Base-by-base conservation (phyloP, 768 basidiomycete genomes). In the Punctularia strigosozonata region DNA sequence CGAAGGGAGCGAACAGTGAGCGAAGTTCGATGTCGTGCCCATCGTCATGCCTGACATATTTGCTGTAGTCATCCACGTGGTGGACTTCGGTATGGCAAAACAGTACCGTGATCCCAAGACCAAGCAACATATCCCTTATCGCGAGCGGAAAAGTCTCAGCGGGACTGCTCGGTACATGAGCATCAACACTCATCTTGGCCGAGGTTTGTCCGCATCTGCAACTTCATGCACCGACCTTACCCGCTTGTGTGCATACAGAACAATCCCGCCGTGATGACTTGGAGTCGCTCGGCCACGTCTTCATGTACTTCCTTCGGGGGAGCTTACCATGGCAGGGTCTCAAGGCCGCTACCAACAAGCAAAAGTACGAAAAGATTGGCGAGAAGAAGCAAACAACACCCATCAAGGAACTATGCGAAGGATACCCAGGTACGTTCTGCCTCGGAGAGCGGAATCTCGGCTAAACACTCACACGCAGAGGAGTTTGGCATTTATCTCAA, bases 331-430 rank as follows among this genome's bases (percentile, higher is more conserved):
- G 95, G 95, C 95, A 99, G 56, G 95, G 95, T 41, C 74, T 99
- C 42, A 98, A 98, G 64, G 95, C 95, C 24, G 95, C 95, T 21
- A 99, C 92, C 37, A 98, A 99, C 71, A 99, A 99, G 68, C 95
- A 98, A 60, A 89, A 98, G 70, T 99, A 99, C 65, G 94, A 99
- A 71, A 99, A 98, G 72, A 99, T 99, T 59, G 94, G 94, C 46
- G 94, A 99, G 70, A 99, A 99, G 81, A 99, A 90, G 72, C 95
- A 98, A 66, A 86, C 85, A 12, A 98, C 95, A 21, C 84, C 85
- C 5, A 97, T 99, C 60, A 94, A 89, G 64, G 95, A 99, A 55
- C 71, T 99, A 19, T 89, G 83, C 52, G 95, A 98, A 50, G 87
- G 89, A 41, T 91, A 82, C 66, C 94, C 95, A 36, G 90, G 89